Conservation (phyloP, 2,329 filamentous ascomycete species). For the Ophiostoma sp. region DNA sequence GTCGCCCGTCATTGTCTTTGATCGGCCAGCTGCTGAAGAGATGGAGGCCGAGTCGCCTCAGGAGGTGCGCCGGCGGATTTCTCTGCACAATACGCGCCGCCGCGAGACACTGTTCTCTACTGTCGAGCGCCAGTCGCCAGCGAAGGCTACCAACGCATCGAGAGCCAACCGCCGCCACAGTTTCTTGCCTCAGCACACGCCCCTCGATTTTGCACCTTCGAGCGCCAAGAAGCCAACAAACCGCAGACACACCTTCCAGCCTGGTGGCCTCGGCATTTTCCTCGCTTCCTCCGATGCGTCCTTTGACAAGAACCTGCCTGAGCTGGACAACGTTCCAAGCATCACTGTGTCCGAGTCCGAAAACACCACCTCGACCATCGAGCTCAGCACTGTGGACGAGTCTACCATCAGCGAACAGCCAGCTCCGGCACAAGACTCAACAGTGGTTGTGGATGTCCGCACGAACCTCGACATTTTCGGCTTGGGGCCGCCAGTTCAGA, state of each 20-base stretch:
- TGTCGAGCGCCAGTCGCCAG: neutral
- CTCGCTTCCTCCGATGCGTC: neutral
- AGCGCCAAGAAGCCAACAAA: neutral
- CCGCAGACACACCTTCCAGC: slow-evolving; percentile 26
- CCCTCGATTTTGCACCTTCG: neutral
- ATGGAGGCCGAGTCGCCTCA: slow-evolving; percentile 32
- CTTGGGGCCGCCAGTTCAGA: slow-evolving; percentile 23
- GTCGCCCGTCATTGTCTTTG: slow-evolving; percentile 33
- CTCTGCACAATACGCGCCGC: slow-evolving; percentile 35
- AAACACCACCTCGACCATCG: neutral
- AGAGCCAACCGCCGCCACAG: slow-evolving; percentile 34
- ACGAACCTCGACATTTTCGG: slow-evolving; percentile 41
- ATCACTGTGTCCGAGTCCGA: slow-evolving; percentile 9
- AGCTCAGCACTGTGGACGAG: neutral
- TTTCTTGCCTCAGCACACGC: slow-evolving; percentile 12
- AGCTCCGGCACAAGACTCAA: neutral
- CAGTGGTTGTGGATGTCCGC: slow-evolving; percentile 37
- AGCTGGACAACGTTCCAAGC: neutral
- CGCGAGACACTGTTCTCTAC: slow-evolving; percentile 32
- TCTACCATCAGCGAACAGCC: neutral
- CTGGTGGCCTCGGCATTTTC: neutral
- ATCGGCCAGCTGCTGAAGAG: slow-evolving; percentile 32
- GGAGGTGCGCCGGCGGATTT: slow-evolving; percentile 36
- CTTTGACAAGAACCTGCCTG: neutral
- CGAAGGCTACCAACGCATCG: slow-evolving; percentile 20